Evolutionary conservation across 1,284 basidiomycete genomes (phyloP).

Genomic region (Ceratobasidium sp.): DNA sequence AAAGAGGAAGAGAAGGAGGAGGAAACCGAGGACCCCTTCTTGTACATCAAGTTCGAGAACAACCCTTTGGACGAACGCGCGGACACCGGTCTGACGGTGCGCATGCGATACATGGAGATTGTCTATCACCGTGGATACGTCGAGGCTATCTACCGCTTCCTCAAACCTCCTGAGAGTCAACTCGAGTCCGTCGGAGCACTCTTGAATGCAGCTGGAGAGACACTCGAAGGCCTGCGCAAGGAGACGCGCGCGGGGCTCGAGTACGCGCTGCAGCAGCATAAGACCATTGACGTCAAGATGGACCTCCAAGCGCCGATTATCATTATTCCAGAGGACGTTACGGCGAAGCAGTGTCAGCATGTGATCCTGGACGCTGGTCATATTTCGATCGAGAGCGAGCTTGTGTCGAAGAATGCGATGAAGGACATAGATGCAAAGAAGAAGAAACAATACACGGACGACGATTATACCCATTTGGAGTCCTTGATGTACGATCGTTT

Average conservation of each 20-base stretch:
- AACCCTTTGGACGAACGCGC: constrained; percentile 94
- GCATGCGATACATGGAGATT: constrained; percentile 97
- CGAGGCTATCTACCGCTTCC: constrained; percentile 91
- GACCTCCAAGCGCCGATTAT: constrained; percentile 98
- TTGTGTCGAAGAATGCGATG: constrained; percentile 86
- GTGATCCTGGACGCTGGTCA: constrained; percentile 97
- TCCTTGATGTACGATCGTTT: constrained; percentile 97
- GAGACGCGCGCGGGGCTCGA: constrained; percentile 96
- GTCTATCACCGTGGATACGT: constrained; percentile 96
- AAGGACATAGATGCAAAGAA: constrained; percentile 87
- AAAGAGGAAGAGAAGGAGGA: constrained; percentile 50
- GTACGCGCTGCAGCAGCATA: constrained; percentile 91
- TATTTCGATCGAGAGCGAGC: constrained; percentile 90
- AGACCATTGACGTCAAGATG: constrained; percentile 95
- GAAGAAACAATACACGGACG: constrained; percentile 86
- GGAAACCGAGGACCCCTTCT: constrained; percentile 74
- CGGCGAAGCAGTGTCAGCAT: constrained; percentile 81
- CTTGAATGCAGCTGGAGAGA: constrained; percentile 90
- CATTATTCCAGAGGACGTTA: constrained; percentile 94
- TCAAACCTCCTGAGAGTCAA: constrained; percentile 95
- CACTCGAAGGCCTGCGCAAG: constrained; percentile 92
- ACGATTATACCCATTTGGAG: constrained; percentile 90
- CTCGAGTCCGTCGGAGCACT: constrained; percentile 94
- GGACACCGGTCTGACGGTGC: constrained; percentile 89
- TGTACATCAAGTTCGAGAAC: constrained; percentile 91